These are phyloP conservation scores for Alternaria atra DNA, from an alignment of 2,329 filamentous ascomycete genomes.

Conservation along the genomic window DNA sequence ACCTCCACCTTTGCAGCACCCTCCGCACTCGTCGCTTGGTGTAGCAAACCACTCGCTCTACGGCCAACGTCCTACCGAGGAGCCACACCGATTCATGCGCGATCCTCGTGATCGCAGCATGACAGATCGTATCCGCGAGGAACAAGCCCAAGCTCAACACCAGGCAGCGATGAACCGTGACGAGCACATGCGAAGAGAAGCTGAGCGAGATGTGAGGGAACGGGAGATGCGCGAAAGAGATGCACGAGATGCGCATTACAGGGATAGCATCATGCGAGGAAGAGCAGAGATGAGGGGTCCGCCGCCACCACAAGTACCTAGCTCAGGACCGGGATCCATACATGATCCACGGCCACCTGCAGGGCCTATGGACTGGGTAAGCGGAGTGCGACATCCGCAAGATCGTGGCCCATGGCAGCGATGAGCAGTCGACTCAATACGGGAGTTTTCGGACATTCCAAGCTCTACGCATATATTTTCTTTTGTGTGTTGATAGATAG, in stretches of 20 bases:
- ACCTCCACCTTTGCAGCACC: constrained; percentile 43
- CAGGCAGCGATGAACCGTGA: constrained; percentile 35
- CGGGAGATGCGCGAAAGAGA: constrained; percentile 31
- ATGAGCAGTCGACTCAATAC: neutral
- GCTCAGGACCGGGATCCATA: constrained; percentile 23
- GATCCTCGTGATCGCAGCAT: constrained; percentile 34
- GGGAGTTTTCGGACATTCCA: neutral
- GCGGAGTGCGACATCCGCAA: constrained; percentile 27
- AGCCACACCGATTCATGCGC: constrained; percentile 36
- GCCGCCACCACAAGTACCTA: constrained; percentile 21
- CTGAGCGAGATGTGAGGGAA: constrained; percentile 34
- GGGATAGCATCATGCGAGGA: constrained; percentile 32
- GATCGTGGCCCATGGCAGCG: constrained; percentile 30
- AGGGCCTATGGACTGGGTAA: constrained; percentile 34
- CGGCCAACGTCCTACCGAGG: constrained; percentile 40
- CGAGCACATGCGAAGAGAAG: constrained; percentile 33
- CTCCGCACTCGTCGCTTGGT: constrained; percentile 42
- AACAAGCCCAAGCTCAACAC: constrained; percentile 35
- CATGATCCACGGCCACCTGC: constrained; percentile 25
- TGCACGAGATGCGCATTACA: constrained; percentile 28
- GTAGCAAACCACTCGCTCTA: constrained; percentile 38
- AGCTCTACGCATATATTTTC: constrained; percentile 3
- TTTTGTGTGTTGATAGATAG: constrained; percentile 2
- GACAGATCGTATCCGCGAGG: constrained; percentile 43
- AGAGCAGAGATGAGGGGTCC: constrained; percentile 26